Conservation (phyloP, 2,329 filamentous ascomycete species). For the Alternaria hordeiaustralica region DNA sequence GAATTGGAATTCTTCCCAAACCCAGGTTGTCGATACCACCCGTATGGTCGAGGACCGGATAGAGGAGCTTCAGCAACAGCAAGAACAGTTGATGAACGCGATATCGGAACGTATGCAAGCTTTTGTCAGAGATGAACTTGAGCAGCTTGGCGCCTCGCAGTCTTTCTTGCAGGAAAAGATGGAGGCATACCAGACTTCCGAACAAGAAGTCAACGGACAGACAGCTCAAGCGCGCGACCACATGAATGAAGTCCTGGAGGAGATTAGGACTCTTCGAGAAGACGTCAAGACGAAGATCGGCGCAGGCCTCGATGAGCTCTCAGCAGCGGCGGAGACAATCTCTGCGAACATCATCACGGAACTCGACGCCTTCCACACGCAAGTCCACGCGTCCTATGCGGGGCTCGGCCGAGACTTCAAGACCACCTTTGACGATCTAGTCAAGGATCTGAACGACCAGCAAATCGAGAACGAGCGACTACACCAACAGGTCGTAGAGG, state of each 20-base stretch:
- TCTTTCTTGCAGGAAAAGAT: constrained; percentile 73
- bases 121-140: constrained; percentile 78
- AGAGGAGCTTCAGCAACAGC: constrained; percentile 72
- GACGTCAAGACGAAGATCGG: constrained; percentile 86
- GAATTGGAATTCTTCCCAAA: constrained; percentile 78
- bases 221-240: constrained; percentile 76
- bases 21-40: constrained; percentile 78
- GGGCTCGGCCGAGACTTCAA: constrained; percentile 87
- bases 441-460: constrained; percentile 76
- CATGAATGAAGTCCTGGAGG: constrained; percentile 89
- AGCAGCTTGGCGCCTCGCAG: constrained; percentile 73
- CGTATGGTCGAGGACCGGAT: constrained; percentile 77
- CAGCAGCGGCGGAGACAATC: constrained; percentile 83
- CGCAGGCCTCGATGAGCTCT: constrained; percentile 82
- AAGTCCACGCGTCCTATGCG: constrained; percentile 83
- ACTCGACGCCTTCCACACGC: constrained; percentile 80
- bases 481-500: constrained; percentile 72
- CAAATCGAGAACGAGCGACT: constrained; percentile 77
- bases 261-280: constrained; percentile 88
- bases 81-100: constrained; percentile 71
- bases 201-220: constrained; percentile 71
- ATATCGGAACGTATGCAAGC: constrained; percentile 75
- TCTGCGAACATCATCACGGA: constrained; percentile 88
- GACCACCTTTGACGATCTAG: constrained; percentile 79
- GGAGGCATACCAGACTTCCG: constrained; percentile 70